Conservation (phyloP, 2,329 filamentous ascomycete species). For the Botrytis paeoniae region DNA sequence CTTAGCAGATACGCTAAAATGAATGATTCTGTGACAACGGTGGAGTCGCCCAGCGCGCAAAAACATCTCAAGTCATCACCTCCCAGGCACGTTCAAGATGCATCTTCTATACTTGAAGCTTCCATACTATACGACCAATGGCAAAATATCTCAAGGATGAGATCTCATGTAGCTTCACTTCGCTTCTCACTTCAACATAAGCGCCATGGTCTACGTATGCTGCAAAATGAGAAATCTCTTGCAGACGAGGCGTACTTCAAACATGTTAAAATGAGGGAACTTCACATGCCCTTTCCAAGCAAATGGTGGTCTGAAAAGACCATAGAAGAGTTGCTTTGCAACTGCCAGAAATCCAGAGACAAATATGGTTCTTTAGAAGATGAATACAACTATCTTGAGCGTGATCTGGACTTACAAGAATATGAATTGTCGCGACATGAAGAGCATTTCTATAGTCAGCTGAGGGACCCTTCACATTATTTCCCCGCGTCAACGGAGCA, state of each 20-base stretch:
- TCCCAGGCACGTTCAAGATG: neutral
- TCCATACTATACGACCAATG: neutral
- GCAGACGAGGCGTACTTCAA: slow-evolving; percentile 23
- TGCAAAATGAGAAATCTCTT: slow-evolving; percentile 15
- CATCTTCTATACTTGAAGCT: neutral
- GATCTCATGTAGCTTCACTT: neutral
- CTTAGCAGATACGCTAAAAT: neutral
- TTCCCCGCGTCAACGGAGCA: neutral
- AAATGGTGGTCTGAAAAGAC: neutral
- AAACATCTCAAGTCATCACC: neutral
- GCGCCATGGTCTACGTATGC: neutral
- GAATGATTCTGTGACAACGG: neutral
- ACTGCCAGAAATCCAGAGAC: slow-evolving; percentile 22
- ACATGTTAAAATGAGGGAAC: neutral
- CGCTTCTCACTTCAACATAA: neutral
- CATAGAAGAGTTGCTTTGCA: neutral
- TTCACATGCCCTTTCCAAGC: neutral
- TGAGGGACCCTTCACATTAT: neutral
- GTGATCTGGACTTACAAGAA: slow-evolving; percentile 23
- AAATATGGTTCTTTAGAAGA: slow-evolving; percentile 29
- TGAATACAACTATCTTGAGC: slow-evolving; percentile 28
- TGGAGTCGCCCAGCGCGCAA: neutral
- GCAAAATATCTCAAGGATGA: neutral
- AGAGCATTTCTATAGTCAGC: slow-evolving; percentile 18
- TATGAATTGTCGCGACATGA: slow-evolving; percentile 20